Evolutionary conservation across 1,139 yeast genomes (phyloP), one percentile per base, ranked within the genome.

Genomic region (Suhomyces bribrorum): DNA sequence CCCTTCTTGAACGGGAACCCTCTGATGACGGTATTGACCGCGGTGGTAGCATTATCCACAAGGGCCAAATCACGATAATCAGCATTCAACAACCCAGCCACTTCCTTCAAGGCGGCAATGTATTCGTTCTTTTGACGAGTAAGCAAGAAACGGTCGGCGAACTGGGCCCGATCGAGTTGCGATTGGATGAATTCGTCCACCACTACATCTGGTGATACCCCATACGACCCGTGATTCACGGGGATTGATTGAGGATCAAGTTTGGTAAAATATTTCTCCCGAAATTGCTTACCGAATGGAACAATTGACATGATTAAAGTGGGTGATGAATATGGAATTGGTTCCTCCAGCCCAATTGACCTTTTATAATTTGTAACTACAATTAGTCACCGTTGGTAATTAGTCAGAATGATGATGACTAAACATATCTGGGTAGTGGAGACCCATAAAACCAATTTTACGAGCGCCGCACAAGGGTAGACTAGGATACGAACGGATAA

Each of bases 1-100:
- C 80, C 81, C 36, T 66, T 61, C 7, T 59, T 38, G 52, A 81
- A 77, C 2, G 77, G 77, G 33, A 62, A 66, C 27, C 83, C 75
- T 45, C 87, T 62, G 40, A 83, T 62, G 1, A 83, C 72, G 0
- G 81, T 64, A 53, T 83, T 82, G 34, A 79, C 69, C 2, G 82
- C 87, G 5, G 74, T 61, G 4, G 88, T 81, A 4, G 88, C 86
- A 52, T 83, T 83, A 9, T 66, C 59, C 2, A 75, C 75, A 26
- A 81, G 56, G 1, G 77, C 83, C 41, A 80, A 49, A 47, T 69
- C 64, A 33, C 61, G 62, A 36, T 61, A 58, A 37, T 74, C 77
- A 38, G 74, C 66, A 32, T 75, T 66, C 26, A 80, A 56, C 4
- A 76, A 41, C 15, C 63, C 49, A 0, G 73, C 71, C 4, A 74